phyloP scores from a whole-genome alignment of 345 rosid genomes.

The Gossypium australe region DNA sequence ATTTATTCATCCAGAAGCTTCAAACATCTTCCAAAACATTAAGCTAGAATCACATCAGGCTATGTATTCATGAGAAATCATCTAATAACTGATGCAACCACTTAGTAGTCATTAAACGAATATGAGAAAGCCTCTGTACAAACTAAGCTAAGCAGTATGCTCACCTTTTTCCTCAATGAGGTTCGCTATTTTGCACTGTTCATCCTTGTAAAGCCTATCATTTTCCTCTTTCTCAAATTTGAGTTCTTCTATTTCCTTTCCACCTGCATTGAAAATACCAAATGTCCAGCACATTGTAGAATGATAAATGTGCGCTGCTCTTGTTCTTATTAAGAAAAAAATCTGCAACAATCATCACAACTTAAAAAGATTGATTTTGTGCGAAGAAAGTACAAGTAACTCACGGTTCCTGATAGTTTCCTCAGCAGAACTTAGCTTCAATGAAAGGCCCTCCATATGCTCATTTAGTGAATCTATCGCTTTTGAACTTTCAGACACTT shows the following conservation, averaged over 20 bases:
- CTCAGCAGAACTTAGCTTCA: slow-evolving; percentile 45
- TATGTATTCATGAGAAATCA: not conserved
- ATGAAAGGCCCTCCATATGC: slow-evolving; percentile 37
- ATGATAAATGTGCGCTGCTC: slow-evolving; percentile 1
- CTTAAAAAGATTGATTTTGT: not conserved
- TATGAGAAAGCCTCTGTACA: not conserved
- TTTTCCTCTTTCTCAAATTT: slow-evolving; percentile 47
- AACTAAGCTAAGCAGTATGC: not conserved
- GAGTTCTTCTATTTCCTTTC: slow-evolving; percentile 61
- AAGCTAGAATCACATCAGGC: not conserved
- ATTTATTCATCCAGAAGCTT: not conserved
- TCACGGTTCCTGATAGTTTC: slow-evolving; percentile 50
- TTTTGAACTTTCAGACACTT: slow-evolving; percentile 34
- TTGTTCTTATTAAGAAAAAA: not conserved
- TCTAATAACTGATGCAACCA: not conserved
- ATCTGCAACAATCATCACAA: slow-evolving; percentile 3
- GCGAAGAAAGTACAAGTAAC: slow-evolving; percentile 16
- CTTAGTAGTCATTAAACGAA: not conserved
- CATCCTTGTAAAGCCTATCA: slow-evolving; percentile 44
- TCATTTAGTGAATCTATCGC: slow-evolving; percentile 43
- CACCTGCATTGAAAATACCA: slow-evolving; percentile 41
- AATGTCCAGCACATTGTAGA: not conserved
- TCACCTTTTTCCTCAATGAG: slow-evolving; percentile 73
- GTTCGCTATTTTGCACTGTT: slow-evolving; percentile 32
- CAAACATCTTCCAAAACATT: slow-evolving; percentile 5